Percentiles rank a stretch among this genome's conserved stretches.
phyloP scores from a whole-genome alignment of 192 early-diverging fungal species.

The Entophlyctis helioformis region DNA sequence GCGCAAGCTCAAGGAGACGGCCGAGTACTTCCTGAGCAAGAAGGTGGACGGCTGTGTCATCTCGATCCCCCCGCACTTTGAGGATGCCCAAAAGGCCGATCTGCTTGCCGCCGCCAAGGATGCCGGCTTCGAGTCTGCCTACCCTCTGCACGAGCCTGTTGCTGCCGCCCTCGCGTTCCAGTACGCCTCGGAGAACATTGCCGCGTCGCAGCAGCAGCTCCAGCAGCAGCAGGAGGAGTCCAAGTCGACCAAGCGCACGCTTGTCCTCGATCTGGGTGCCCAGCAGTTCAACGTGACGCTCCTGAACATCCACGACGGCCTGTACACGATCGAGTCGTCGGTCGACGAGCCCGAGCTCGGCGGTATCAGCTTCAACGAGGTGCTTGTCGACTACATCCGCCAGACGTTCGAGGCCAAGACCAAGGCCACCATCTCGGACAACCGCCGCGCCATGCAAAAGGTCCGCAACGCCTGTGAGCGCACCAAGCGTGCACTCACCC shows the following conservation, averaged over 20 bases:
- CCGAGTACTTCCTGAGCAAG: slow-evolving; percentile 74
- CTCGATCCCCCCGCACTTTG: slow-evolving; percentile 78
- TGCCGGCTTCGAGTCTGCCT: slow-evolving; percentile 70
- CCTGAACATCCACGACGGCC: slow-evolving; percentile 65
- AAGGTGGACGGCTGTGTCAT: slow-evolving; percentile 72
- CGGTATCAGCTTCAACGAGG: slow-evolving; percentile 75
- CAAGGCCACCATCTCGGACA: slow-evolving; percentile 64
- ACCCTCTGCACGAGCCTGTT: slow-evolving; percentile 78
- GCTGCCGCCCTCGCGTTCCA: slow-evolving; percentile 84
- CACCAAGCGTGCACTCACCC: slow-evolving; percentile 83
- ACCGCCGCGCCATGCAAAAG: slow-evolving; percentile 71
- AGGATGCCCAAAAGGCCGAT: slow-evolving; percentile 54
- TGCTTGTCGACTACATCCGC: slow-evolving; percentile 67
- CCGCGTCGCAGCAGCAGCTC: slow-evolving; percentile 15
- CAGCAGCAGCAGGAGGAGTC: slow-evolving; percentile 23
- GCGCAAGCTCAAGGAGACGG: slow-evolving; percentile 68
- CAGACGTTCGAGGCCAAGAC: slow-evolving; percentile 81
- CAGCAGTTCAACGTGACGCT: slow-evolving; percentile 74
- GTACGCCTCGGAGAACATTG: slow-evolving; percentile 14
- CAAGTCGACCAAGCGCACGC: slow-evolving; percentile 34
- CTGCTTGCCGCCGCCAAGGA: slow-evolving; percentile 52
- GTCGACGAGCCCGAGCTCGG: slow-evolving; percentile 68
- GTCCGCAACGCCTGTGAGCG: slow-evolving; percentile 72
- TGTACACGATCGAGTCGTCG: slow-evolving; percentile 67
- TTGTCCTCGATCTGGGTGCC: slow-evolving; percentile 84